Evolutionary conservation across 2,329 filamentous ascomycete genomes (phyloP).

Genomic region (Falciphora oryzae): DNA sequence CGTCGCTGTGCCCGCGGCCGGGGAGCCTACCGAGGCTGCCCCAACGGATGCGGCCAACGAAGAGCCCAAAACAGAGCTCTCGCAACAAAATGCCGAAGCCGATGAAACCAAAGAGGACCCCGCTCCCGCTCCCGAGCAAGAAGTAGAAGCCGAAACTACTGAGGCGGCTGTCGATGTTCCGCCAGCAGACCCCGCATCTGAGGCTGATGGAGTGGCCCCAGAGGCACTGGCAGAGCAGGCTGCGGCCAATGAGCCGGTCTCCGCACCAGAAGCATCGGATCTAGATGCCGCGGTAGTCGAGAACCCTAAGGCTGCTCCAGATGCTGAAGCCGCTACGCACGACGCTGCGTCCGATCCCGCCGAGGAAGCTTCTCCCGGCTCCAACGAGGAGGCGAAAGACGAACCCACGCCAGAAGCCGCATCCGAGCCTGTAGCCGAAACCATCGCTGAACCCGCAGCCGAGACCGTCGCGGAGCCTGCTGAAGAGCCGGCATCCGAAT

Average conservation of each 20-base stretch:
- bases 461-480: slow-evolving; percentile 6
- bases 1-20: slow-evolving; percentile 22
- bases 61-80: slow-evolving; percentile 6
- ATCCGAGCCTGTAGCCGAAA: neutral
- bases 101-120: neutral
- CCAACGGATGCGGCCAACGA: slow-evolving; percentile 29
- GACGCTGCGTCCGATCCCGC: neutral
- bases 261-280: neutral
- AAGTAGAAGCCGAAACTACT: neutral
- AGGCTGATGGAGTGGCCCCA: neutral
- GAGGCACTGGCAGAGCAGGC: too few relatives aligned
- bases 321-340: neutral
- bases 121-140: neutral
- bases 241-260: neutral
- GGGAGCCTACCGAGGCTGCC: slow-evolving; percentile 35
- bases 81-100: neutral
- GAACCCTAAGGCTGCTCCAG: neutral
- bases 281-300: neutral
- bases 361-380: neutral
- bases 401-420: slow-evolving; percentile 5
- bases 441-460: slow-evolving; percentile 3
- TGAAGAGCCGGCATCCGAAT: slow-evolving; percentile 12
- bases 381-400: too few relatives aligned
- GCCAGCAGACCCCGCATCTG: neutral
- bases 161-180: neutral